Conservation (phyloP, 2,329 filamentous ascomycete species). For the Cytospora paraplurivora region DNA sequence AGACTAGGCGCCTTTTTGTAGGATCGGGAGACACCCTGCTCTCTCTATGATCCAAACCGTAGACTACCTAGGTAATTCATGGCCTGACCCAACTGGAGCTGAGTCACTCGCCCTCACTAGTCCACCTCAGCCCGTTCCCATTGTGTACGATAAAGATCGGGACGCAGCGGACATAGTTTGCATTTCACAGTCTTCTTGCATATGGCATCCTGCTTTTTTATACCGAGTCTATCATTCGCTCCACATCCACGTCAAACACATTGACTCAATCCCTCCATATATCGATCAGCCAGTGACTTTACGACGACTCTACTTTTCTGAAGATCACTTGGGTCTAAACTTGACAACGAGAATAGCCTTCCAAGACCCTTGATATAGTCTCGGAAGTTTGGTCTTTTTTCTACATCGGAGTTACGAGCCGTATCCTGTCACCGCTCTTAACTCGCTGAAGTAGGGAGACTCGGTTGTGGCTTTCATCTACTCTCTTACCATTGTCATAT, state of each 20-base stretch:
- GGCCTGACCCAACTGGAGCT: not conserved
- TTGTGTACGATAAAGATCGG: not conserved
- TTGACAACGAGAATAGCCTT: not conserved
- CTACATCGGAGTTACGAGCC: not conserved
- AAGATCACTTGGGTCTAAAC: not conserved
- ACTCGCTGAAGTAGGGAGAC: not conserved
- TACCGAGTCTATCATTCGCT: constrained; percentile 8
- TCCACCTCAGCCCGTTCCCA: not conserved
- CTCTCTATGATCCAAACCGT: not conserved
- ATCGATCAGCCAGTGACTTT: constrained; percentile 6
- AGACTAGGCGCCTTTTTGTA: not conserved
- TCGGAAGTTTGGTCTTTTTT: not conserved
- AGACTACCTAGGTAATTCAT: not conserved
- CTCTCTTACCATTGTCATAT: not conserved
- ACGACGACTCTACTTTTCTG: not conserved
- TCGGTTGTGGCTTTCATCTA: not conserved
- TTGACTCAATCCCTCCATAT: constrained; percentile 20
- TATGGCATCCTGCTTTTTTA: constrained; percentile 4
- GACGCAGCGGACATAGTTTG: too few species aligned
- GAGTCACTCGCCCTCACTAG: not conserved
- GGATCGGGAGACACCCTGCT: not conserved
- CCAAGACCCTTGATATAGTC: not conserved
- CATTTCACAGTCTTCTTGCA: not conserved
- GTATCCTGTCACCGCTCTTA: not conserved
- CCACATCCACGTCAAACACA: constrained; percentile 1